A percentile compares a stretch with the other conserved stretches of the same genome.
phyloP scores from a whole-genome alignment of 805 yeast genomes.

The Saccharomycodes ludwigii region DNA sequence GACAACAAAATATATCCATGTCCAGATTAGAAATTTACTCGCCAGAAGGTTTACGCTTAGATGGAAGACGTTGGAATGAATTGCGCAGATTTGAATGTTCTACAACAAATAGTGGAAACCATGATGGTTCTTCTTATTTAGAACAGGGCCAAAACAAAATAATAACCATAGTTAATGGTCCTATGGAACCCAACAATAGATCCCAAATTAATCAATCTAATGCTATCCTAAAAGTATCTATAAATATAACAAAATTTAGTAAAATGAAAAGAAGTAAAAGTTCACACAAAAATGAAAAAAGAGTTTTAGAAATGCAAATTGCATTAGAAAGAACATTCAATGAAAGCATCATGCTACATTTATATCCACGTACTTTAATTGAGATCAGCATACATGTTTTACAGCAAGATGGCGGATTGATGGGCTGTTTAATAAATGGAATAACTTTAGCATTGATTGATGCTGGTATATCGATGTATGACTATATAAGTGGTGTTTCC shows the following conservation, averaged over 20 bases:
- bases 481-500: slow-evolving; percentile 69
- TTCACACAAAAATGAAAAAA: slow-evolving; percentile 47
- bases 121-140: slow-evolving; percentile 84
- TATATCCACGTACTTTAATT: slow-evolving; percentile 79
- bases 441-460: slow-evolving; percentile 82
- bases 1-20: slow-evolving; percentile 25
- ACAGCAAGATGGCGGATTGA: slow-evolving; percentile 81
- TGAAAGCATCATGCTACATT: slow-evolving; percentile 57
- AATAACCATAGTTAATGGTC: slow-evolving; percentile 78
- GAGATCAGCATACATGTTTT: slow-evolving; percentile 63
- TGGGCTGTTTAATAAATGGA: slow-evolving; percentile 73
- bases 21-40: slow-evolving; percentile 75
- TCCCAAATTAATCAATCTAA: slow-evolving; percentile 37
- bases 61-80: slow-evolving; percentile 94
- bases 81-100: slow-evolving; percentile 69
- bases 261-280: slow-evolving; percentile 64
- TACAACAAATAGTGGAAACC: slow-evolving; percentile 71
- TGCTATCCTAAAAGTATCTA: slow-evolving; percentile 49
- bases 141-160: slow-evolving; percentile 90
- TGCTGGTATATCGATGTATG: slow-evolving; percentile 92
- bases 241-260: slow-evolving; percentile 73
- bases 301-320: slow-evolving; percentile 55
- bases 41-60: slow-evolving; percentile 87
- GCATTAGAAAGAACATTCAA: slow-evolving; percentile 58
- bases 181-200: slow-evolving; percentile 63